These are phyloP conservation scores for Carex cristatella DNA, from an alignment of 176 grass and related monocot species.

Conservation along the genomic window DNA sequence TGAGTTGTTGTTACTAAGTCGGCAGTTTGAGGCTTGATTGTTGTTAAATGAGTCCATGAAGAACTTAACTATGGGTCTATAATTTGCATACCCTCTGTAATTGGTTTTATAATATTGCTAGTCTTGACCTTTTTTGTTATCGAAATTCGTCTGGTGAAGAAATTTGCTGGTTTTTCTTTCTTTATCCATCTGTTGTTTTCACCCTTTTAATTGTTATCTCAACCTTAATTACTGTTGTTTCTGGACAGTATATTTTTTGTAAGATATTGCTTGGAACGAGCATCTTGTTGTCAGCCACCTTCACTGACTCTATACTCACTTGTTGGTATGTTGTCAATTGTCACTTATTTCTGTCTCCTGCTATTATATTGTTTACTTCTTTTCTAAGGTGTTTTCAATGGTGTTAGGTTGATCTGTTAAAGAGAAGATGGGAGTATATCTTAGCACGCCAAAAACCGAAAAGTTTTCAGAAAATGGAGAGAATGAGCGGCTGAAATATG, in stretches of 20 bases:
- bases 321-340: not conserved
- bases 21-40: not conserved
- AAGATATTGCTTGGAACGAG: not conserved
- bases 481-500: constrained; percentile 63
- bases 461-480: constrained; percentile 78
- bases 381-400: not conserved
- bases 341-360: not conserved
- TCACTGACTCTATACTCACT: not conserved
- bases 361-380: not conserved
- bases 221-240: not conserved
- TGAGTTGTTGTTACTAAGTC: not conserved
- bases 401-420: not conserved
- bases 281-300: not conserved
- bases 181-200: not conserved
- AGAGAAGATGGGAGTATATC: constrained; percentile 77
- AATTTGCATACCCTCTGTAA: not conserved
- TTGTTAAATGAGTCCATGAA: not conserved
- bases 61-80: not conserved
- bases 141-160: no score
- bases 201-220: not conserved
- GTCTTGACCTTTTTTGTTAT: not conserved
- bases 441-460: constrained; percentile 90
- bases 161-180: not conserved
- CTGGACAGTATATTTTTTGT: not conserved
- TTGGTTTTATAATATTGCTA: not conserved